phyloP scores from a whole-genome alignment of 768 basidiomycete species.

The Macrolepiota albuminosa region DNA sequence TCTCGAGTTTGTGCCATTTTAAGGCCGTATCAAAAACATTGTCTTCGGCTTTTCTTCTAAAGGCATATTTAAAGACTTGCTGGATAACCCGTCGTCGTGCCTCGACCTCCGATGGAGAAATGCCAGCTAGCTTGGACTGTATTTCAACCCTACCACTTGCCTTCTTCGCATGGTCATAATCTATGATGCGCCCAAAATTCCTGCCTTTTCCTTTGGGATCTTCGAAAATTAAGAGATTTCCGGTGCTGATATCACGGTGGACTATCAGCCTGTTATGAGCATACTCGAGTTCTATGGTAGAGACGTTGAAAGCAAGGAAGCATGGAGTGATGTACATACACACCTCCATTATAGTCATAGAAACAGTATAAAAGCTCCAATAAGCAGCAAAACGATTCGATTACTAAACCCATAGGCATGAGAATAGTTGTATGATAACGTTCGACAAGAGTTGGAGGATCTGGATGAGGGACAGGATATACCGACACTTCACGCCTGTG shows the following conservation, averaged over 20 bases:
- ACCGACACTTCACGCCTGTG: background rate
- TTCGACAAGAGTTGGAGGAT: background rate
- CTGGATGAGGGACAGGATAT: background rate
- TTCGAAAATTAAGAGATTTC: background rate
- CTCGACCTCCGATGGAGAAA: background rate
- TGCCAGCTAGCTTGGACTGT: background rate
- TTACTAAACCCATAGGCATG: background rate
- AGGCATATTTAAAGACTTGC: too few relatives aligned
- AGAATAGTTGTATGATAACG: background rate
- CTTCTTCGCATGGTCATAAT: too few relatives aligned
- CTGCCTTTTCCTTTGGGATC: background rate
- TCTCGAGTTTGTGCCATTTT: too few relatives aligned
- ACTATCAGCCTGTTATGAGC: background rate
- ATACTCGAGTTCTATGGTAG: background rate
- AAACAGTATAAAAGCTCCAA: background rate
- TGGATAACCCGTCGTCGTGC: background rate
- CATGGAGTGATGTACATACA: background rate
- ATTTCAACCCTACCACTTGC: too few relatives aligned
- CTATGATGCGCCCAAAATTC: background rate
- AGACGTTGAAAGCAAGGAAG: background rate
- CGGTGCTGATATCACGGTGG: conserved; percentile 1
- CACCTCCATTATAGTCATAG: background rate
- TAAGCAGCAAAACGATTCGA: background rate
- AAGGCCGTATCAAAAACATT: too few relatives aligned
- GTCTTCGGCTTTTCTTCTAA: too few relatives aligned